A percentile compares a stretch with the other conserved stretches of the same genome.
phyloP scores from a whole-genome alignment of 2,329 filamentous ascomycete species.

The Ophiocordyceps camponoti-rufipedis region DNA sequence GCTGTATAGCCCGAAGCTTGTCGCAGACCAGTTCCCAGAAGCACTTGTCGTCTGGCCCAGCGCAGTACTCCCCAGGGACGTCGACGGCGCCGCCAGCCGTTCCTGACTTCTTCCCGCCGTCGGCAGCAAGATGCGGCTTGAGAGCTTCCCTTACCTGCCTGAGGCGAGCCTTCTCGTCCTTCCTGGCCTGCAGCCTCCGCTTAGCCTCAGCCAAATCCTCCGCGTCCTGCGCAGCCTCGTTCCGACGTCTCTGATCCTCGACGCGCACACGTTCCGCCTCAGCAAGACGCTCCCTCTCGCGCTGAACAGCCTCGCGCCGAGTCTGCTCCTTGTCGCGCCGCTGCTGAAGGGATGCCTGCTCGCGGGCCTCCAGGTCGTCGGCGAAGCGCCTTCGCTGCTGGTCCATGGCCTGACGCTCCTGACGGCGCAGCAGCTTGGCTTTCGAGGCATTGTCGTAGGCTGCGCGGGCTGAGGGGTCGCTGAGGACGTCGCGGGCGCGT shows the following conservation, averaged over 20 bases:
- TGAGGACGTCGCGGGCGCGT: conserved; percentile 71
- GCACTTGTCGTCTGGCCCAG: conserved; percentile 12
- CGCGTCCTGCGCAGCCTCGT: conserved; percentile 19
- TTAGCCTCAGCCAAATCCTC: conserved; percentile 19
- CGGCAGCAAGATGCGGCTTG: conserved; percentile 8
- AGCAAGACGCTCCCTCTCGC: conserved; percentile 17
- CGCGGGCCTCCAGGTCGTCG: conserved; percentile 69
- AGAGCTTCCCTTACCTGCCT: conserved; percentile 18
- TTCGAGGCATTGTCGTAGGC: conserved; percentile 64
- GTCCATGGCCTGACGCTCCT: conserved; percentile 57
- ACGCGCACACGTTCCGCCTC: conserved; percentile 19
- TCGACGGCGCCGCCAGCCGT: conserved; percentile 15
- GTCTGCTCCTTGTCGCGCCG: conserved; percentile 27
- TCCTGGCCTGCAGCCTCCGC: conserved; percentile 19
- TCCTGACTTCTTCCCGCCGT: conserved; percentile 5
- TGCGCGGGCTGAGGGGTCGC: conserved; percentile 48
- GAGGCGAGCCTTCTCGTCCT: conserved; percentile 19
- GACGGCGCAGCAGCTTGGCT: conserved; percentile 49
- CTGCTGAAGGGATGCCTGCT: conserved; percentile 45
- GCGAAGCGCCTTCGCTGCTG: conserved; percentile 58
- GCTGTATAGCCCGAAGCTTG: conserved; percentile 20
- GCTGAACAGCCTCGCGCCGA: conserved; percentile 15
- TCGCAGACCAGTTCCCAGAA: conserved; percentile 23
- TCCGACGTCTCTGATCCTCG: conserved; percentile 16
- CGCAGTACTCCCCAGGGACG: conserved; percentile 17